Base-by-base conservation (phyloP, 176 grass and related monocot species). In the Secale cereale region DNA sequence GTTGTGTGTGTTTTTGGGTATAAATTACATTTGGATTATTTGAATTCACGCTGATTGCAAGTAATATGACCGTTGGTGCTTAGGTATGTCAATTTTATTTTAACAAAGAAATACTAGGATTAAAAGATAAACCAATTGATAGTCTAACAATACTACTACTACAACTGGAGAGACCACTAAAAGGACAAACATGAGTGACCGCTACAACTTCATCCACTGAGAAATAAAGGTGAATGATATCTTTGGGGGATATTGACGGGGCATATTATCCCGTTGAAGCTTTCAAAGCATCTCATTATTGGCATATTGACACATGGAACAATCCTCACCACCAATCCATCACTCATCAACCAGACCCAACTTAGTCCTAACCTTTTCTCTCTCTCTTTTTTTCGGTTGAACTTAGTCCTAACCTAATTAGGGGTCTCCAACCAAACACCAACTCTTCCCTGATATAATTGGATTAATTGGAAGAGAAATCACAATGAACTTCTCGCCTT, bases 281-380 rank as follows among this genome's bases (percentile, higher is more conserved):
- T 83, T 90, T 83, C 88, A 74, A 52, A 85, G 87, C 74, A 60
- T 83, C 74, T 85, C 62, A 90, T 83, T 39, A 90, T 83, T 90
- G 80, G 35, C 75, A 37, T 31, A 23, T 83, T 79, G 74, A 83
- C 84, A 37, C 6, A 32, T 57, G 52, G 13, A 32, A 35, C 39
- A 30, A 11, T 6, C 13, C 74, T 77, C 17, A 22, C 48, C 23
- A 25, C 16, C 22, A 25, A 10, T 41, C 26, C 57, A 35, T 25
- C 31, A 50, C 54, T 9, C 19, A 0, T 0, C 54, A 48, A 74
- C 41, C 22, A 68, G 15, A 67, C 75, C 73, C 48, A 76, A 31
- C 45, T 76, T 15, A 52, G 27, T 31, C 73, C 54, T 48, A 11
- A 45, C 73, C 54, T 48, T n/a, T n/a, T n/a, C n/a, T n/a, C n/a